Evolutionary conservation across 805 yeast genomes (phyloP).

Genomic region (Saturnispora kantuleensis): DNA sequence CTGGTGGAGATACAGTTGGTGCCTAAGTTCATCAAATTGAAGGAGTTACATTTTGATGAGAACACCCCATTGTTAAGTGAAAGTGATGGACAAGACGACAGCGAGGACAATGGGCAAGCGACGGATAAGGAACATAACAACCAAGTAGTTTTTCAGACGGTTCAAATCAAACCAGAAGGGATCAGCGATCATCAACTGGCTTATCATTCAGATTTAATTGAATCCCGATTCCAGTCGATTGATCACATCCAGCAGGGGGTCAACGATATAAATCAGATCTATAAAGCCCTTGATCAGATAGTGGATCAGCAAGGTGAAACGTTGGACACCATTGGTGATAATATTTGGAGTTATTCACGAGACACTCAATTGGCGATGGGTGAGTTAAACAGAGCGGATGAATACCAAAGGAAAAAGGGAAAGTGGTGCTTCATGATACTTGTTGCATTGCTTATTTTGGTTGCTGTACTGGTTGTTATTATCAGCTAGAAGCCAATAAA

Average conservation of each 20-base stretch:
- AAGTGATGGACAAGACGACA: too few relatives aligned
- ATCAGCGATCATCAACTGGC: constrained; percentile 39
- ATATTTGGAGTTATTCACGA: constrained; percentile 50
- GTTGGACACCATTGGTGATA: constrained; percentile 75
- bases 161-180: constrained; percentile 27
- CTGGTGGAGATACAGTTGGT: too few relatives aligned
- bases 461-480: not conserved
- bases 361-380: constrained; percentile 62
- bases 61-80: too few relatives aligned
- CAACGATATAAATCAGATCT: constrained; percentile 75
- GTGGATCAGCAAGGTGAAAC: constrained; percentile 81
- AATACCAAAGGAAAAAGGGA: constrained; percentile 57
- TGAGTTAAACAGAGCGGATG: constrained; percentile 66
- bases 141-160: constrained; percentile 16
- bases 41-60: too few relatives aligned
- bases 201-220: constrained; percentile 53
- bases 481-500: not conserved
- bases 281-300: constrained; percentile 67
- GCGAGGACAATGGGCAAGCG: constrained; percentile 1
- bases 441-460: not conserved
- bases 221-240: constrained; percentile 68
- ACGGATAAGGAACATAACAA: constrained; percentile 11
- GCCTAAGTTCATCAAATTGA: too few relatives aligned
- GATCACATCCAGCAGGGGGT: constrained; percentile 67
- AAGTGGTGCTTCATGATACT: constrained; percentile 56